Percentiles rank a stretch among this genome's conserved stretches.
phyloP scores from a whole-genome alignment of 768 basidiomycete genomes.

The Inosperma sp. region DNA sequence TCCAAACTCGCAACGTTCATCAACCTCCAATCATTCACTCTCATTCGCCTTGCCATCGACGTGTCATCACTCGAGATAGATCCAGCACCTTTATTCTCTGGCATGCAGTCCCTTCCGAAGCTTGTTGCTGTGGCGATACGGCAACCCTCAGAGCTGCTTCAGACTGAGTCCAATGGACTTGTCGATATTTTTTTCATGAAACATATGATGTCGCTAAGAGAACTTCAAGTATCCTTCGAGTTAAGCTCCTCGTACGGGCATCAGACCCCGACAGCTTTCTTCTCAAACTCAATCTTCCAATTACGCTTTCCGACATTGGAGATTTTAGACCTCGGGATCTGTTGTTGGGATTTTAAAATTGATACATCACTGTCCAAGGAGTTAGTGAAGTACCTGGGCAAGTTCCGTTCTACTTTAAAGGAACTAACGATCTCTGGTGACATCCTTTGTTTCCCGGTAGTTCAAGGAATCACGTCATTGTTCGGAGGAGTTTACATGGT shows the following conservation, averaged over 20 bases:
- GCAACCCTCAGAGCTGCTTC: neutral
- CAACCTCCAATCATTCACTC: conserved; percentile 7
- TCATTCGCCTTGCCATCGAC: conserved; percentile 6
- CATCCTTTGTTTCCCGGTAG: neutral
- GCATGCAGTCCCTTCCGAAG: conserved; percentile 1
- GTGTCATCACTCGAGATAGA: conserved; percentile 3
- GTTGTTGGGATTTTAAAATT: neutral
- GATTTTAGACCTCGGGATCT: conserved; percentile 8
- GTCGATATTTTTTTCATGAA: neutral
- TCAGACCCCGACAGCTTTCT: neutral
- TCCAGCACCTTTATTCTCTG: conserved; percentile 3
- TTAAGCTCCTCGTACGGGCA: neutral
- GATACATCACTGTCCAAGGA: neutral
- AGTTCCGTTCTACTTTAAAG: neutral
- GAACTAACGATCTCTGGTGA: neutral
- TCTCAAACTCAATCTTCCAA: conserved; percentile 11
- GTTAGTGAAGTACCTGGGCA: neutral
- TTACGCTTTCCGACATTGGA: conserved; percentile 1
- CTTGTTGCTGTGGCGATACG: neutral
- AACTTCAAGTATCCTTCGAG: neutral
- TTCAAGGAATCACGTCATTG: neutral
- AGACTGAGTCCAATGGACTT: neutral
- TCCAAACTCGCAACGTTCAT: conserved; percentile 7
- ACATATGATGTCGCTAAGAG: neutral
- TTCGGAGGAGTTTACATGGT: neutral